Conservation (phyloP, 2,329 filamentous ascomycete species). For the Hymenoscyphus salicellus region DNA sequence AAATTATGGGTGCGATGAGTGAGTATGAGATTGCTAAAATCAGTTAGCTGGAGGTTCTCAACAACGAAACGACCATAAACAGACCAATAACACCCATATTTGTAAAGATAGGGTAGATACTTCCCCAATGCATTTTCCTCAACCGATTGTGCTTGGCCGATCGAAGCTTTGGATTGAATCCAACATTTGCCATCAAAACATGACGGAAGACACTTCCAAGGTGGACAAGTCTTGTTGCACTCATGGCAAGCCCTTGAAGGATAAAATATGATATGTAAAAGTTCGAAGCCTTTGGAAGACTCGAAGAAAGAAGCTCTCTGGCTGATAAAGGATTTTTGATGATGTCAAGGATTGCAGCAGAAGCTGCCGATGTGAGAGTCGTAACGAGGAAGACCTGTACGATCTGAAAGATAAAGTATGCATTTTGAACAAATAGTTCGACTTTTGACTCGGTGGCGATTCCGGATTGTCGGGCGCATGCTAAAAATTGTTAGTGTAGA, state of each 20-base stretch:
- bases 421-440: constrained; percentile 61
- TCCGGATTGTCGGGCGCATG: constrained; percentile 58
- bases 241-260: constrained; percentile 62
- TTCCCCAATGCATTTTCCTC: constrained; percentile 55
- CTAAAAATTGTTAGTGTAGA: constrained; percentile 33
- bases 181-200: constrained; percentile 53
- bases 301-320: constrained; percentile 49
- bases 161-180: constrained; percentile 61
- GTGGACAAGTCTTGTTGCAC: constrained; percentile 56
- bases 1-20: constrained; percentile 62
- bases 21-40: constrained; percentile 59
- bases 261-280: constrained; percentile 69
- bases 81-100: constrained; percentile 52
- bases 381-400: constrained; percentile 68
- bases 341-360: constrained; percentile 51
- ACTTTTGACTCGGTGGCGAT: constrained; percentile 56
- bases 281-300: constrained; percentile 61
- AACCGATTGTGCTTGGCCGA: constrained; percentile 55
- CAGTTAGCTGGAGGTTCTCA: constrained; percentile 11
- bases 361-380: constrained; percentile 60
- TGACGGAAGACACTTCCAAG: constrained; percentile 56
- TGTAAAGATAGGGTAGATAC: constrained; percentile 55
- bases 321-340: constrained; percentile 49
- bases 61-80: constrained; percentile 26
- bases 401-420: constrained; percentile 62